Base-by-base conservation (phyloP, 805 yeast species). In the Wickerhamiella qilinensis region DNA sequence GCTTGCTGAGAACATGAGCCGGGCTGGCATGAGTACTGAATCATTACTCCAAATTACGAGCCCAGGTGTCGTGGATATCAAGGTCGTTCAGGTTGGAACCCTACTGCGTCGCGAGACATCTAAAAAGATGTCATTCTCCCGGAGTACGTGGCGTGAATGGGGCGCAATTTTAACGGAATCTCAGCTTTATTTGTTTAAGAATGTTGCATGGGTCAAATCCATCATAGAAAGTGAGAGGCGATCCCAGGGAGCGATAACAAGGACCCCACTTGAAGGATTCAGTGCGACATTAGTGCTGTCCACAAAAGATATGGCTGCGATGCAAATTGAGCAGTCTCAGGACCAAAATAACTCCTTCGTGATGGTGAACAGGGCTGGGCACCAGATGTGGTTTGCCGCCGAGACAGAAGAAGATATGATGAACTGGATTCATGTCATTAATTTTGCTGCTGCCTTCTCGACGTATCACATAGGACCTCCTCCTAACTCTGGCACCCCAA, bases 341-440 rank as follows among this genome's bases (percentile, higher is more conserved):
- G 41, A 36, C 25, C 41, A 41, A 20, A 39, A 38, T 38, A 43
- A 47, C 37, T 41, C 54, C 21, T 56, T 63, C 41, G 44, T 55
- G 9, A 46, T 59, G 3, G 52, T 54, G 3, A 49, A 52, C 15
- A 41, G 55, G 12, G 57, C 53, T 12, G 54, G 53, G 6, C 55
- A 52, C 31, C 60, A 57, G 42, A 14, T 11, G 22, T 53, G 57
- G 56, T 47, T 56, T 59, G 39, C 68, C 58, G 71, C 74, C 12
- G 55, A 51, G 5, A 57, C 58, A 18, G 51, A 53, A n/a, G 55
- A 55, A 18, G 81, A 74, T 30, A 57, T 68, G 55, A 50, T 56
- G n/a, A 67, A 68, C 18, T 78, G 86, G 86, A 64, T 76, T 30
- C 61, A 59, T 25, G 54, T 69, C 6, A 69, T 75, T 48, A 74